phyloP scores from a whole-genome alignment of 2,329 filamentous ascomycete species.

The Zymoseptoria tritici region DNA sequence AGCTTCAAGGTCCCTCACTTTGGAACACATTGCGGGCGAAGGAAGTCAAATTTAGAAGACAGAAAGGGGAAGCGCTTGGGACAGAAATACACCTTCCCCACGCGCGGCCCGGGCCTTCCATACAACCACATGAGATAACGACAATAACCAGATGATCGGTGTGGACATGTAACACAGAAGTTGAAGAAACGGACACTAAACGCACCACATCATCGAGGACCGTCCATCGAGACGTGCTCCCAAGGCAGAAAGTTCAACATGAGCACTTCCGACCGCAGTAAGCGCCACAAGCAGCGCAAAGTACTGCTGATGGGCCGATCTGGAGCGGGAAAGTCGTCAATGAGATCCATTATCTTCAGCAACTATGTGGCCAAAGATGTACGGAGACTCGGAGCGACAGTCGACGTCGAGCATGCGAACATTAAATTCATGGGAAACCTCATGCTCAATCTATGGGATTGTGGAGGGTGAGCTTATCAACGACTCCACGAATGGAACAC shows the following conservation, averaged over 20 bases:
- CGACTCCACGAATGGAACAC: background rate
- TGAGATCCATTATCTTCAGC: constrained; percentile 98
- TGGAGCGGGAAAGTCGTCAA: constrained; percentile 94
- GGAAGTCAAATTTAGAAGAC: no score
- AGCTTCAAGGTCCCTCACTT: no score
- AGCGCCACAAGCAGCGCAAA: constrained; percentile 48
- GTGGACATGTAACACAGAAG: background rate
- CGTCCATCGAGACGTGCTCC: background rate
- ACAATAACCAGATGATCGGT: no score
- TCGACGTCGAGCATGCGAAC: constrained; percentile 96
- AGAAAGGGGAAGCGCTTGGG: background rate
- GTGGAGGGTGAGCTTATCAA: constrained; percentile 60
- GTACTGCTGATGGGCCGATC: constrained; percentile 72
- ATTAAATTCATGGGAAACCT: constrained; percentile 98
- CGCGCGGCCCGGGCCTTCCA: background rate
- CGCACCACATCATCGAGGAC: background rate
- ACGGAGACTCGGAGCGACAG: constrained; percentile 82
- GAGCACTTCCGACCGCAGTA: constrained; percentile 30
- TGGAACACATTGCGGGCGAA: background rate
- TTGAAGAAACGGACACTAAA: no score
- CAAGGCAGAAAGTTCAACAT: constrained; percentile 9
- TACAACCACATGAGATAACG: background rate
- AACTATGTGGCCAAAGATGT: constrained; percentile 98
- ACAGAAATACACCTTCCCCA: background rate
- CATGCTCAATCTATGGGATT: constrained; percentile 97